phyloP scores from a whole-genome alignment of 148 eudicot species.

The Salicornia ramosissima region DNA sequence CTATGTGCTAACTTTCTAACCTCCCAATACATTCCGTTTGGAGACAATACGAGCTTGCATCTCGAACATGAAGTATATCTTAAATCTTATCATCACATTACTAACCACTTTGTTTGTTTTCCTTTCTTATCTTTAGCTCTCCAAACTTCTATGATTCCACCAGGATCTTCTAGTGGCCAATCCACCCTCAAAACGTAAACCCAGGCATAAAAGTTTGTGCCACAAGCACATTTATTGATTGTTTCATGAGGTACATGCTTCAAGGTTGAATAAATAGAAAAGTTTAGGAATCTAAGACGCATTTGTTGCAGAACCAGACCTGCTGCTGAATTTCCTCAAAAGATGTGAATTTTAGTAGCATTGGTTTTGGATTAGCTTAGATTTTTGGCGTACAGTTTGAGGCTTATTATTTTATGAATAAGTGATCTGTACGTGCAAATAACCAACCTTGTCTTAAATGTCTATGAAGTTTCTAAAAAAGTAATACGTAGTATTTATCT shows the following conservation, averaged over 20 bases:
- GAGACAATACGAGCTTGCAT: not conserved
- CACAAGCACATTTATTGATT: not conserved
- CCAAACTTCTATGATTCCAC: not conserved
- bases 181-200: not conserved
- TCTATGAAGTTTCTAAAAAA: no score
- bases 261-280: not conserved
- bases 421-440: not conserved
- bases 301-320: no score
- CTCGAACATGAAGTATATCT: no score
- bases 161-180: not conserved
- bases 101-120: not conserved
- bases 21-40: not conserved
- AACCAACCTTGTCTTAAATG: not conserved
- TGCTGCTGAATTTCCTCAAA: no score
- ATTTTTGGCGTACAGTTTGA: not conserved
- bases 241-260: not conserved
- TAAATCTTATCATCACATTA: not conserved
- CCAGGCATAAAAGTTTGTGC: not conserved
- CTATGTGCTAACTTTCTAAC: slow-evolving; percentile 1
- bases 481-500: no score
- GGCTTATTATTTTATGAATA: not conserved
- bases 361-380: not conserved
- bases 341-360: not conserved
- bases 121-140: not conserved
- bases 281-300: not conserved